A percentile compares a stretch with the other conserved stretches of the same genome.
Evolutionary conservation across 1,139 yeast species (phyloP).

Genomic region (Nakaseomyces delphensis): DNA sequence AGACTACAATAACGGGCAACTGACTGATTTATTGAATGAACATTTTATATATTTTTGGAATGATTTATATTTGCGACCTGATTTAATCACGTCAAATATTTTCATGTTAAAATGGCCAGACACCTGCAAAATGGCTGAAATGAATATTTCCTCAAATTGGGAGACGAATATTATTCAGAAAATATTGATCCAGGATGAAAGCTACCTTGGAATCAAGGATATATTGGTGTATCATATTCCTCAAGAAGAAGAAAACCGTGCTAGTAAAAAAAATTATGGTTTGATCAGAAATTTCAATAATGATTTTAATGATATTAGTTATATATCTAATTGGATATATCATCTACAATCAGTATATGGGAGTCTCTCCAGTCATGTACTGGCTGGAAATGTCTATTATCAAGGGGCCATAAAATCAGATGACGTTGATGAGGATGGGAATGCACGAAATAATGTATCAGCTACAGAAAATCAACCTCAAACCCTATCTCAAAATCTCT

Average conservation of each 20-base stretch:
- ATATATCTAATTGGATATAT: constrained; percentile 29
- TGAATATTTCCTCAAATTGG: constrained; percentile 20
- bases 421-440: not conserved
- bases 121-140: constrained; percentile 21
- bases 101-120: constrained; percentile 19
- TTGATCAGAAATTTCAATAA: constrained; percentile 24
- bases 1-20: constrained; percentile 10
- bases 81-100: constrained; percentile 19
- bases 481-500: constrained; percentile 1
- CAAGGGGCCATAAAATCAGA: constrained; percentile 10
- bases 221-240: constrained; percentile 30
- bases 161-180: constrained; percentile 24
- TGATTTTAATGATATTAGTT: constrained; percentile 19
- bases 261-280: constrained; percentile 21
- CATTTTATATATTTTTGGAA: constrained; percentile 28
- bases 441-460: not conserved
- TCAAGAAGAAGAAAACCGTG: constrained; percentile 6
- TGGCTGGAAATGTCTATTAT: constrained; percentile 27
- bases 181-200: constrained; percentile 24
- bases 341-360: constrained; percentile 26
- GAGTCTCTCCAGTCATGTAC: constrained; percentile 25
- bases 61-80: constrained; percentile 23
- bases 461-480: not conserved
- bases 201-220: constrained; percentile 27
- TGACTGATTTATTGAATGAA: constrained; percentile 27